Conservation (phyloP, 257 asterid genomes). For the Prunella vulgaris region DNA sequence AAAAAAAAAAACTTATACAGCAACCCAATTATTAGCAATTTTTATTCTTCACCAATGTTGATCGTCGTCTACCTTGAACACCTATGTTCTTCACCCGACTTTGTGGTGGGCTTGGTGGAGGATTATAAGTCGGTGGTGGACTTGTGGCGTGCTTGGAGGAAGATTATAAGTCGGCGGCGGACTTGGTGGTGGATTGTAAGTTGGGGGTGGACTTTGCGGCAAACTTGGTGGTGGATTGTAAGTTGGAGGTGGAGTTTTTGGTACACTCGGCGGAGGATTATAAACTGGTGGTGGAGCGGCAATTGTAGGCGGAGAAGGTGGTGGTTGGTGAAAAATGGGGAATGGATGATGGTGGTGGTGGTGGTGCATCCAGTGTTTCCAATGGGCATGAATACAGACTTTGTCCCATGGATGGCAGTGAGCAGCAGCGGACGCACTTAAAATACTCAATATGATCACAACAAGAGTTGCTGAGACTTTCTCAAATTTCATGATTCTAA, state of each 20-base stretch:
- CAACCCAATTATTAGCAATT: too few species aligned
- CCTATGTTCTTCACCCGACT: too few species aligned
- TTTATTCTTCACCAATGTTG: too few species aligned
- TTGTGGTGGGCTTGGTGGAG: not conserved
- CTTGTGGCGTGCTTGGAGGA: not conserved
- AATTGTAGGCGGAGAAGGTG: not conserved
- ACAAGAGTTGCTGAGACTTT: not conserved
- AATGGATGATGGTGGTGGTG: conserved; percentile 10
- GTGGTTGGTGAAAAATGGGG: not conserved
- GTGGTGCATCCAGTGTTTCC: not conserved
- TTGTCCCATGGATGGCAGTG: not conserved
- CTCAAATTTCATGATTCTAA: conserved; percentile 2
- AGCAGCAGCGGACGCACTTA: not conserved
- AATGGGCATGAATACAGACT: conserved; percentile 5
- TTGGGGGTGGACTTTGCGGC: not conserved
- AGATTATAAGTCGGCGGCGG: not conserved
- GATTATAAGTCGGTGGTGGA: not conserved
- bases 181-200: not conserved
- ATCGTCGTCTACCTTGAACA: too few species aligned
- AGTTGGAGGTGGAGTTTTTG: not conserved
- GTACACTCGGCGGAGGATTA: not conserved
- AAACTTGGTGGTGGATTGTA: not conserved
- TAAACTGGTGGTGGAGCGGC: not conserved
- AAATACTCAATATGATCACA: conserved; percentile 9
- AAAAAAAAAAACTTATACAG: too few species aligned